Percentiles rank a stretch among this genome's conserved stretches.
These are phyloP conservation scores for Gloeophyllum trabeum DNA, from an alignment of 768 basidiomycete species.

Conservation along the genomic window DNA sequence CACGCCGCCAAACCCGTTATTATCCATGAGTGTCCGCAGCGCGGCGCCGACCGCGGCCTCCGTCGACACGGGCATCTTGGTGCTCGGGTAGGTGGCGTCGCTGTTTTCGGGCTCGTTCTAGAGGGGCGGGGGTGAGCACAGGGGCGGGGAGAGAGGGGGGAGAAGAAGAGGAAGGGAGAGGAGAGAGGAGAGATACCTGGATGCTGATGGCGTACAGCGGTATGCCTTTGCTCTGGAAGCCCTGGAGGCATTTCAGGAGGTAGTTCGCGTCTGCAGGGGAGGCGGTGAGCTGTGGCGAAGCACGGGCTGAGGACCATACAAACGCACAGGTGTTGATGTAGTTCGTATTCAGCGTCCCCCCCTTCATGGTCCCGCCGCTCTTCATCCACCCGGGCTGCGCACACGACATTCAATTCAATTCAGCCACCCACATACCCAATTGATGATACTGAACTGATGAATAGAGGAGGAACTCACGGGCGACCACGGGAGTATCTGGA, in stretches of 20 bases:
- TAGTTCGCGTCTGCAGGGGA: slow-evolving; percentile 43
- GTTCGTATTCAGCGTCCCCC: slow-evolving; percentile 38
- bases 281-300: slow-evolving; percentile 9
- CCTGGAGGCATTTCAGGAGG: slow-evolving; percentile 55
- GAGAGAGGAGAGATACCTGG: too few relatives aligned
- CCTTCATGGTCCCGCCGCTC: slow-evolving; percentile 44
- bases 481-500: slow-evolving; percentile 56
- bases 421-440: too few relatives aligned
- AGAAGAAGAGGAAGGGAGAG: background rate
- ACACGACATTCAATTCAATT: too few relatives aligned
- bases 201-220: slow-evolving; percentile 47
- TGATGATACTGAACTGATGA: background rate
- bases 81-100: slow-evolving; percentile 57
- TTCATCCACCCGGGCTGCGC: slow-evolving; percentile 79
- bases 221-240: slow-evolving; percentile 45
- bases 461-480: slow-evolving; percentile 29
- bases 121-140: too few relatives aligned
- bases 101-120: slow-evolving; percentile 33
- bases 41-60: slow-evolving; percentile 43
- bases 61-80: slow-evolving; percentile 34
- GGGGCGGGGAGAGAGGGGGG: too few relatives aligned
- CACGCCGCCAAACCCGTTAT: slow-evolving; percentile 39
- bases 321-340: slow-evolving; percentile 33
- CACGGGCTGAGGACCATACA: slow-evolving; percentile 2
- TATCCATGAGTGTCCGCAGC: slow-evolving; percentile 44